Base-by-base conservation (phyloP, 1,139 yeast genomes). In the Hyphopichia pseudoburtonii region DNA sequence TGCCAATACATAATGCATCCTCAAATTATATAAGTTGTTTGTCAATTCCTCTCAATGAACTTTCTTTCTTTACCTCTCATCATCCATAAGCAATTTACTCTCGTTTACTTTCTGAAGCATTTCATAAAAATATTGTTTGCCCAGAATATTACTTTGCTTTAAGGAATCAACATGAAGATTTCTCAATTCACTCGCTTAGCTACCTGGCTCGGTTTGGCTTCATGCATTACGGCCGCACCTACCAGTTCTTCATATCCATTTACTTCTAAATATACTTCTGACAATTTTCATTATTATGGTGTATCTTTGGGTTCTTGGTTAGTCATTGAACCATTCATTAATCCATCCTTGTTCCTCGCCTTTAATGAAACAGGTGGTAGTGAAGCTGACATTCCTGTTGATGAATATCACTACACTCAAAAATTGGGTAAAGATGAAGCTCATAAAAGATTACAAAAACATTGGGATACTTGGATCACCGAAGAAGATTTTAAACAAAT, bases 261-360 rank as follows among this genome's bases (percentile, higher is more conserved):
- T 17, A 28, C 22, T 28, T n/a, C 22, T 2, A 7, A 24, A 5
- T n/a, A n/a, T 12, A 31, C 34, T 21, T 31, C 34, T 11, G 17
- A 31, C 14, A 26, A n/a, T 16, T 32, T 32, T 19, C 35, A 32
- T 9, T 26, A 32, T 11, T n/a, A 45, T 29, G 62, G 62, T 1
- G 62, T 57, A 9, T 53, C 52, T 37, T 41, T 57, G 28, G 63
- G 63, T 7, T 62, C 62, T 3, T 57, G 62, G 62, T 42, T 57
- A 11, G 56, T 57, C 3, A 44, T 25, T 32, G 62, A 58, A 37
- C 62, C 62, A 0, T 58, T 58, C 57, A 58, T 58, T 16, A 54
- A 53, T 3, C 60, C 62, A 5, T 44, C 50, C 16, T 29, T 57
- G 3, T 57, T 54, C 43, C 56, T 54, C 4, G 34, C 39, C 10